A percentile compares a stretch with the other conserved stretches of the same genome.
phyloP scores from a whole-genome alignment of 352 stramenopile species.

The Globisporangium solare region DNA sequence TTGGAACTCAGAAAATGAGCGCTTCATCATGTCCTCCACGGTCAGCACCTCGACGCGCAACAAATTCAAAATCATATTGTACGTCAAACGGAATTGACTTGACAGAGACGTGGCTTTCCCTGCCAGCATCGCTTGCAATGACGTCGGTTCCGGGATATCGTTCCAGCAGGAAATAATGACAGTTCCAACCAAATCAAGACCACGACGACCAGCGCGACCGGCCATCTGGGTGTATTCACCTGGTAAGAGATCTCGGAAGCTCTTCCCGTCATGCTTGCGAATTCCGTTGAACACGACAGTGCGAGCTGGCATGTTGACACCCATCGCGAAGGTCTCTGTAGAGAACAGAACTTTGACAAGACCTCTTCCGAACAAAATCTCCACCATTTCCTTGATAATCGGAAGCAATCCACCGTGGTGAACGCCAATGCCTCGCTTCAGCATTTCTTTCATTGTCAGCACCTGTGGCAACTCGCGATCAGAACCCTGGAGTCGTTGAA shows the following conservation, averaged over 20 bases:
- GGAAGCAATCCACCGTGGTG: slow-evolving; percentile 97
- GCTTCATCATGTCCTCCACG: slow-evolving; percentile 96
- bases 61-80: slow-evolving; percentile 98
- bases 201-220: slow-evolving; percentile 94
- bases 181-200: slow-evolving; percentile 95
- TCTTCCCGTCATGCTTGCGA: slow-evolving; percentile 96
- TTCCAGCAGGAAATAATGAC: slow-evolving; percentile 97
- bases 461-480: slow-evolving; percentile 98
- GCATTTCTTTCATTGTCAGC: slow-evolving; percentile 95
- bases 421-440: slow-evolving; percentile 95
- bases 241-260: slow-evolving; percentile 85
- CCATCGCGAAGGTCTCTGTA: slow-evolving; percentile 99
- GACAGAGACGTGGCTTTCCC: slow-evolving; percentile 93
- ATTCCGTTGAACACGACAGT: slow-evolving; percentile 97
- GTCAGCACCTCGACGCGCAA: slow-evolving; percentile 88
- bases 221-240: slow-evolving; percentile 97
- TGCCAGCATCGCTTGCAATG: slow-evolving; percentile 94
- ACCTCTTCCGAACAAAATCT: slow-evolving; percentile 97
- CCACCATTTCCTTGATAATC: slow-evolving; percentile 99
- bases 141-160: slow-evolving; percentile 95
- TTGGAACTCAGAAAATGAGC: slow-evolving; percentile 96
- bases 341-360: slow-evolving; percentile 98
- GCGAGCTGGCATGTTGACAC: slow-evolving; percentile 98
- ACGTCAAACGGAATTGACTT: slow-evolving; percentile 98
- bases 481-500: slow-evolving; percentile 86